These are phyloP conservation scores for Cairneyella variabilis DNA, from an alignment of 495 filamentous ascomycete species.

Conservation along the genomic window DNA sequence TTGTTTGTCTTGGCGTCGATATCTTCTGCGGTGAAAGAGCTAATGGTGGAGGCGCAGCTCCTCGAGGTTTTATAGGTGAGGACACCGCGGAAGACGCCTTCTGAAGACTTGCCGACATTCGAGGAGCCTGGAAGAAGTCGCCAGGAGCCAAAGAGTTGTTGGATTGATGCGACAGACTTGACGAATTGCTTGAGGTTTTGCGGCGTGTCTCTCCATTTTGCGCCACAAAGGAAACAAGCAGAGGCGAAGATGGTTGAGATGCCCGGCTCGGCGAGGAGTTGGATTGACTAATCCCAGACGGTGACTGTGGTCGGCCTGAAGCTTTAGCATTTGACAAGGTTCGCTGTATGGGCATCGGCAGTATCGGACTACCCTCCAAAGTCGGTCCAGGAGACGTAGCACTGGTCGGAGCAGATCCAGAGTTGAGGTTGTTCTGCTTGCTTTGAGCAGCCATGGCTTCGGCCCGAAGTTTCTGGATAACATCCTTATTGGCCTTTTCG, in stretches of 20 bases:
- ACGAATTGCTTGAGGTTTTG: slow-evolving; percentile 82
- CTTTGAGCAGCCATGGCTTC: slow-evolving; percentile 73
- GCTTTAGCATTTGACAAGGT: slow-evolving; percentile 74
- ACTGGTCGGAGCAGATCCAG: slow-evolving; percentile 27
- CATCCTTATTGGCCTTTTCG: slow-evolving; percentile 97
- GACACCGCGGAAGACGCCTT: slow-evolving; percentile 58
- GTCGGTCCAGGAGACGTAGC: slow-evolving; percentile 51
- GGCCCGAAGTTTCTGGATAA: slow-evolving; percentile 89
- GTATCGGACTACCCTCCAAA: slow-evolving; percentile 80
- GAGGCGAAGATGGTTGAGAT: slow-evolving; percentile 91
- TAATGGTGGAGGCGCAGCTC: slow-evolving; percentile 43
- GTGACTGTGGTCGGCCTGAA: slow-evolving; percentile 76
- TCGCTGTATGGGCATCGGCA: slow-evolving; percentile 76
- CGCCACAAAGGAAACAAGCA: slow-evolving; percentile 88
- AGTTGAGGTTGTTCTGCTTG: slow-evolving; percentile 38
- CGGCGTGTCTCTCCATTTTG: slow-evolving; percentile 51
- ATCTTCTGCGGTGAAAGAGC: slow-evolving; percentile 48
- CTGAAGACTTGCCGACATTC: slow-evolving; percentile 55
- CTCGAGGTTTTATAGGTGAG: slow-evolving; percentile 72
- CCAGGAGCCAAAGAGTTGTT: slow-evolving; percentile 68
- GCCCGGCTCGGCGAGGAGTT: slow-evolving; percentile 82
- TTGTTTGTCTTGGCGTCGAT: slow-evolving; percentile 42
- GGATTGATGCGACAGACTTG: slow-evolving; percentile 76
- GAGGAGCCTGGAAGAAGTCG: slow-evolving; percentile 66
- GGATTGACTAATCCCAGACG: slow-evolving; percentile 70